phyloP scores from a whole-genome alignment of 1,284 basidiomycete genomes.

The Sparassis latifolia region DNA sequence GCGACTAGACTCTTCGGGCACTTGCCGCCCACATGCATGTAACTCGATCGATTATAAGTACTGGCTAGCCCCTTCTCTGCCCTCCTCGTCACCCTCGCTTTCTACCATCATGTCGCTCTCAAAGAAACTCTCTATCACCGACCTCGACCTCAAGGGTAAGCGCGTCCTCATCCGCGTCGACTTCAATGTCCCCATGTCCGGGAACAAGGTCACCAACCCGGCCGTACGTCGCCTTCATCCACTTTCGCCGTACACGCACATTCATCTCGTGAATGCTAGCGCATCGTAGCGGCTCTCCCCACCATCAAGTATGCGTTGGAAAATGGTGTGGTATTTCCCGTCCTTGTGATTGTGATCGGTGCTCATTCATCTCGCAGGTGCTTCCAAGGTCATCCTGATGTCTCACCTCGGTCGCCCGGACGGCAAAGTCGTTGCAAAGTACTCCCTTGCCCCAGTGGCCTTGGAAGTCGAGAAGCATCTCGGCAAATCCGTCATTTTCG shows the following conservation, averaged over 20 bases:
- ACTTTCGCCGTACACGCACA: conserved; percentile 2
- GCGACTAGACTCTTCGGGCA: conserved; percentile 1
- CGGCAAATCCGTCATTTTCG: conserved; percentile 71
- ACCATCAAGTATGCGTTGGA: conserved; percentile 95
- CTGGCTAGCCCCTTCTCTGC: background rate
- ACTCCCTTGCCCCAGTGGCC: conserved; percentile 87
- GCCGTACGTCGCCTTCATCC: conserved; percentile 53
- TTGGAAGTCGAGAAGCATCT: conserved; percentile 70
- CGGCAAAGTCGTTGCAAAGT: conserved; percentile 86
- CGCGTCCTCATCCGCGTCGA: conserved; percentile 96
- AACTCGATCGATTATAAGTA: background rate
- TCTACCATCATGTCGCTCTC: conserved; percentile 82
- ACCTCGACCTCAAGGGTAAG: conserved; percentile 85
- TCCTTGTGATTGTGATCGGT: conserved; percentile 6
- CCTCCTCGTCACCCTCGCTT: conserved; percentile 3
- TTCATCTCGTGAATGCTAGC: conserved; percentile 39
- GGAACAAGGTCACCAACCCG: conserved; percentile 92
- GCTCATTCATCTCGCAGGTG: conserved; percentile 43
- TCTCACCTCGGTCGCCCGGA: conserved; percentile 98
- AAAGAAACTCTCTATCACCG: conserved; percentile 90
- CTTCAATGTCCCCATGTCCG: conserved; percentile 95
- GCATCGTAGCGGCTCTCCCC: conserved; percentile 94
- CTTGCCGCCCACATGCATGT: conserved; percentile 3
- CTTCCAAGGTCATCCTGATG: conserved; percentile 88
- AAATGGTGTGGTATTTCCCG: conserved; percentile 47